Evolutionary conservation across 805 yeast genomes (phyloP).

Genomic region (Saturnispora galanensis): DNA sequence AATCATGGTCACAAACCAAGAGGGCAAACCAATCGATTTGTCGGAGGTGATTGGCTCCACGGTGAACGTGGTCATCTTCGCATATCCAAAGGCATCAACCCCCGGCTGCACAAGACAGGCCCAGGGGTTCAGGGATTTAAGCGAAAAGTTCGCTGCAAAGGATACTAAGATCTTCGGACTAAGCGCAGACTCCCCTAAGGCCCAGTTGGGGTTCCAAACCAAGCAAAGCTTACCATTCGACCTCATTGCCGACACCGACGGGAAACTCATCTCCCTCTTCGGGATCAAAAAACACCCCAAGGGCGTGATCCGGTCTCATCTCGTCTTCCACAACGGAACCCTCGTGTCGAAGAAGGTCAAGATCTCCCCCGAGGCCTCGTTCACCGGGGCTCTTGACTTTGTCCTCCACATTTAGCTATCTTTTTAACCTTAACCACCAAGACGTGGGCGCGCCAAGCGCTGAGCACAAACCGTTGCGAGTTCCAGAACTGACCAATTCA

Average conservation of each 20-base stretch:
- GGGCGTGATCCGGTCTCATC: constrained; percentile 83
- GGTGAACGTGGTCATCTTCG: constrained; percentile 45
- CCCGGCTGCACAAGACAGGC: constrained; percentile 98
- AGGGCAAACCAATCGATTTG: constrained; percentile 24
- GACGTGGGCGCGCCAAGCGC: not conserved
- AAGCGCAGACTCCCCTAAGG: constrained; percentile 69
- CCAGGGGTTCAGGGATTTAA: constrained; percentile 71
- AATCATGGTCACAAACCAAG: constrained; percentile 39
- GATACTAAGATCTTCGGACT: constrained; percentile 66
- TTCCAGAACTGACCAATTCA: no score
- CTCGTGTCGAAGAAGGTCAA: constrained; percentile 43
- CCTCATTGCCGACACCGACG: constrained; percentile 67
- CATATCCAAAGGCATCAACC: constrained; percentile 88
- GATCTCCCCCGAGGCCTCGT: constrained; percentile 52
- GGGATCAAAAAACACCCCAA: constrained; percentile 76
- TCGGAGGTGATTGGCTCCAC: constrained; percentile 22
- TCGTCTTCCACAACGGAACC: constrained; percentile 76
- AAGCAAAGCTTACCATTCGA: constrained; percentile 69
- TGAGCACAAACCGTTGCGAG: not conserved
- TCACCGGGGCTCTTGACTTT: constrained; percentile 41
- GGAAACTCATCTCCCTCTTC: constrained; percentile 54
- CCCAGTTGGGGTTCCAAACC: constrained; percentile 66
- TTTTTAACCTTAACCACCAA: not conserved
- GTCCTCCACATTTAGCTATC: not conserved
- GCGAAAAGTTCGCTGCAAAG: constrained; percentile 31